phyloP scores from a whole-genome alignment of 2,329 filamentous ascomycete species.

The Epicoccum sorghinum region DNA sequence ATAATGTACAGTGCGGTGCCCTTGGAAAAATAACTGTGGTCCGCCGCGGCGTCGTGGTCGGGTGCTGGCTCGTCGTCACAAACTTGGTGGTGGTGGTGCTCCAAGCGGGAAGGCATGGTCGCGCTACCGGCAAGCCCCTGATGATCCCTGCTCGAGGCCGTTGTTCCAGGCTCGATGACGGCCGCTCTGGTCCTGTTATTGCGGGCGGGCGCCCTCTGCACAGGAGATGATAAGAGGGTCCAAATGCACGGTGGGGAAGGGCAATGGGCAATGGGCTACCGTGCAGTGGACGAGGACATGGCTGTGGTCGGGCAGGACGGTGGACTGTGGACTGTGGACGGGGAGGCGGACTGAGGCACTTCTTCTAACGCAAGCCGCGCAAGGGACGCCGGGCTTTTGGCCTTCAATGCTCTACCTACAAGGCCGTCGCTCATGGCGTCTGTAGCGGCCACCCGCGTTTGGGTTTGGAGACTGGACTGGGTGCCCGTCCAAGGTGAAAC shows the following conservation, averaged over 20 bases:
- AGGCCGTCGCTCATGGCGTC: constrained; percentile 19
- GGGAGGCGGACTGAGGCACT: constrained; percentile 13
- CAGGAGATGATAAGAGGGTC: constrained; percentile 18
- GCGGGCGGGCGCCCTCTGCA: constrained; percentile 8
- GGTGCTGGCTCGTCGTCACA: constrained; percentile 17
- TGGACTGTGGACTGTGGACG: background rate
- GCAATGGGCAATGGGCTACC: constrained; percentile 1
- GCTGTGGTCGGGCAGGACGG: background rate
- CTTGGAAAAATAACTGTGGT: constrained; percentile 21
- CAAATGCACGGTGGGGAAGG: constrained; percentile 13
- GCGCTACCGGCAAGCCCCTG: constrained; percentile 34
- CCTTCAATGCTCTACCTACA: constrained; percentile 11
- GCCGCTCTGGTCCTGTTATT: constrained; percentile 10
- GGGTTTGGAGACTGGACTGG: constrained; percentile 22
- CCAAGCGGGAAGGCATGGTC: constrained; percentile 22
- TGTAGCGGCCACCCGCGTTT: constrained; percentile 26
- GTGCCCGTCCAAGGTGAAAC: constrained; percentile 11
- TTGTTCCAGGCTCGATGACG: constrained; percentile 14
- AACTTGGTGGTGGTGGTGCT: constrained; percentile 19
- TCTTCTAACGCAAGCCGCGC: constrained; percentile 11
- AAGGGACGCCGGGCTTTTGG: constrained; percentile 18
- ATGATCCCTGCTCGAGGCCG: constrained; percentile 22
- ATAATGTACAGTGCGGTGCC: constrained; percentile 40
- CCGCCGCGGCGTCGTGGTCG: constrained; percentile 1
- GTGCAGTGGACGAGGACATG: background rate